phyloP scores from a whole-genome alignment of 495 filamentous ascomycete genomes.

The Neurospora sp. region DNA sequence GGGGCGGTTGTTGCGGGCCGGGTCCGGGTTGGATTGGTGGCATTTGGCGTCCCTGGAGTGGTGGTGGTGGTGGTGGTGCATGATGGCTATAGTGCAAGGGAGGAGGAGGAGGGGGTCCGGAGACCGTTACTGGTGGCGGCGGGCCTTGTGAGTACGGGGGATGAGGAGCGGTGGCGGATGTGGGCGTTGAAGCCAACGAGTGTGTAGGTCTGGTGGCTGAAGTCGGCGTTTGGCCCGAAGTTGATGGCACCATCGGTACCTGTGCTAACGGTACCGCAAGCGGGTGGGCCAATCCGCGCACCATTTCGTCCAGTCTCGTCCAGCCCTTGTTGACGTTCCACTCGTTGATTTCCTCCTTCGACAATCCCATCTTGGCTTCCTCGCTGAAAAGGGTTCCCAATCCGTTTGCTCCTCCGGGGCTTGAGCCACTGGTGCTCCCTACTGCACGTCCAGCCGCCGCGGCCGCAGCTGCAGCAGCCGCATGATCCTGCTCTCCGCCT shows the following conservation, averaged over 20 bases:
- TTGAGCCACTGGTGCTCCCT: background rate
- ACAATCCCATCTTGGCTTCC: conserved; percentile 17
- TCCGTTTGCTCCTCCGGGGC: background rate
- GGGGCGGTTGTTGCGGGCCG: background rate
- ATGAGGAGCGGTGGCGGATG: background rate
- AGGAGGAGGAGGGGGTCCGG: background rate
- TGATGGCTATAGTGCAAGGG: background rate
- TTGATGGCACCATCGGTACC: background rate
- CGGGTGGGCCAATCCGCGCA: conserved; percentile 11
- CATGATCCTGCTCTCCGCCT: conserved; percentile 44
- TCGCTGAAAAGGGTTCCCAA: conserved; percentile 9
- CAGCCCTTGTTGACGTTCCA: conserved; percentile 12
- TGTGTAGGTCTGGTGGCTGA: background rate
- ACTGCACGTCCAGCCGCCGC: background rate
- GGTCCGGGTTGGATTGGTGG: background rate
- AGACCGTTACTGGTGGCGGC: background rate
- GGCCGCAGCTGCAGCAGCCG: conserved; percentile 11
- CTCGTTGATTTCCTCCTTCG: conserved; percentile 16
- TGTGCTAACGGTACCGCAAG: background rate
- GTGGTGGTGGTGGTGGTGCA: background rate
- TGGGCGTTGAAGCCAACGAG: background rate
- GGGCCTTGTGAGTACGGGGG: background rate
- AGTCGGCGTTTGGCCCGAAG: background rate
- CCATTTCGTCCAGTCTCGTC: conserved; percentile 17
- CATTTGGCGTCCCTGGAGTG: background rate